phyloP scores from a whole-genome alignment of 2,329 filamentous ascomycete species.

The Zymoseptoria ardabiliae region DNA sequence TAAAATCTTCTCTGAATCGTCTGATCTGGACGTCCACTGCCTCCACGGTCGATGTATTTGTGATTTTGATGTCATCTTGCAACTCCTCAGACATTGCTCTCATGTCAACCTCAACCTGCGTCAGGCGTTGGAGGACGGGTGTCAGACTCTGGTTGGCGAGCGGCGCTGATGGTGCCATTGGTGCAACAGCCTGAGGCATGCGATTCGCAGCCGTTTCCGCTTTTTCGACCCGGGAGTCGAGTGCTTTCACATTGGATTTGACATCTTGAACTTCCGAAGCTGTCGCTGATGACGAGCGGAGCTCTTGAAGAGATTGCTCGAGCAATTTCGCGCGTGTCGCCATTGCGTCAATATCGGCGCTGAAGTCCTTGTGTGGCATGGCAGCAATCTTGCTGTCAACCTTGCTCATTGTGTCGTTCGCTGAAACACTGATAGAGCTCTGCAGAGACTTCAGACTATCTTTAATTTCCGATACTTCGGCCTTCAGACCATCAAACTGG shows the following conservation, averaged over 20 bases:
- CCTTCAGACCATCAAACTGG: not conserved
- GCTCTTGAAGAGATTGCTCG: not conserved
- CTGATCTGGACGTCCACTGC: not conserved
- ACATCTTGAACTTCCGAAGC: not conserved
- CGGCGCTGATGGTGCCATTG: not conserved
- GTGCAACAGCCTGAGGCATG: not conserved
- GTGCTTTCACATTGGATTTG: not conserved
- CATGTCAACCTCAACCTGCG: not conserved
- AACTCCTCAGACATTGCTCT: not conserved
- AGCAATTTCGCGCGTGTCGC: not conserved
- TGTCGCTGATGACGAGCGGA: not conserved
- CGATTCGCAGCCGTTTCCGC: not conserved
- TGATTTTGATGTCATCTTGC: not conserved
- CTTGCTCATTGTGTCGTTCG: not conserved
- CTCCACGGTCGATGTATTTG: not conserved
- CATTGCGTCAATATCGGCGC: not conserved
- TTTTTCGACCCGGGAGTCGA: not conserved
- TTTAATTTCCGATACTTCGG: not conserved
- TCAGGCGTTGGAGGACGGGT: not conserved
- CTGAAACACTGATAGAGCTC: not conserved
- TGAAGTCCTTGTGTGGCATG: not conserved
- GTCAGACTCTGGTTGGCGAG: not conserved
- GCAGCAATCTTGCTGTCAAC: not conserved
- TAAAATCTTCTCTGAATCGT: not conserved
- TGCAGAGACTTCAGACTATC: not conserved